Conservation (phyloP, 257 asterid species). For the Primulina tabacum region DNA sequence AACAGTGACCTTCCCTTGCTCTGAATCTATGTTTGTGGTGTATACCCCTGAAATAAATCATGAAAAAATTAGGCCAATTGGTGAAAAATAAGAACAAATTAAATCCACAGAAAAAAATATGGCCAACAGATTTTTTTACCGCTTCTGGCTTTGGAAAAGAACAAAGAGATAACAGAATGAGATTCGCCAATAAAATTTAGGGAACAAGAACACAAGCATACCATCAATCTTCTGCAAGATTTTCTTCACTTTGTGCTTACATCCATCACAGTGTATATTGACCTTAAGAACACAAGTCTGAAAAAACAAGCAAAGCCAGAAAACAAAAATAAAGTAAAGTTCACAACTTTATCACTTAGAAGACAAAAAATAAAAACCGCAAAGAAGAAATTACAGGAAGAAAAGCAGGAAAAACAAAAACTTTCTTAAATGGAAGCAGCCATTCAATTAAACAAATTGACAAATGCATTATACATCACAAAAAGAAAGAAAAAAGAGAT, state of each 20-base stretch:
- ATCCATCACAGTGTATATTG: conserved; percentile 95
- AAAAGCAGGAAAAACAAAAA: conserved; percentile 7
- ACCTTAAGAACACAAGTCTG: conserved; percentile 96
- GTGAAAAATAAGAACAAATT: not conserved
- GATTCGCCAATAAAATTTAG: not conserved
- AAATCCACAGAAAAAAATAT: not conserved
- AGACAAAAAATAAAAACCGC: conserved; percentile 15
- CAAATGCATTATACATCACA: conserved; percentile 12
- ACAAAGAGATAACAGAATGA: not conserved
- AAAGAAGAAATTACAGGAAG: conserved; percentile 7
- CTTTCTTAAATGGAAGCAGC: conserved; percentile 1
- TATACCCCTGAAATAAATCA: conserved; percentile 59
- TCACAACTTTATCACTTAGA: conserved; percentile 32
- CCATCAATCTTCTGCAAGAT: conserved; percentile 95
- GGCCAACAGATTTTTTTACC: too few relatives aligned
- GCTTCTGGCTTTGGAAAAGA: too few relatives aligned
- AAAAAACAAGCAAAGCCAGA: conserved; percentile 56
- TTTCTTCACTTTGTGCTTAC: conserved; percentile 88
- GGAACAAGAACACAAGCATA: conserved; percentile 19
- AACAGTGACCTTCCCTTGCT: conserved; percentile 86
- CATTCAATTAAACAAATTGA: conserved; percentile 20
- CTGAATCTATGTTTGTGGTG: conserved; percentile 68
- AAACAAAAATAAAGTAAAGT: conserved; percentile 39
- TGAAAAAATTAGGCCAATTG: conserved; percentile 4
- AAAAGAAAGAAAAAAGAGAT: conserved; percentile 1